Evolutionary conservation across 805 yeast genomes (phyloP).

Genomic region (Teunomyces atbi): DNA sequence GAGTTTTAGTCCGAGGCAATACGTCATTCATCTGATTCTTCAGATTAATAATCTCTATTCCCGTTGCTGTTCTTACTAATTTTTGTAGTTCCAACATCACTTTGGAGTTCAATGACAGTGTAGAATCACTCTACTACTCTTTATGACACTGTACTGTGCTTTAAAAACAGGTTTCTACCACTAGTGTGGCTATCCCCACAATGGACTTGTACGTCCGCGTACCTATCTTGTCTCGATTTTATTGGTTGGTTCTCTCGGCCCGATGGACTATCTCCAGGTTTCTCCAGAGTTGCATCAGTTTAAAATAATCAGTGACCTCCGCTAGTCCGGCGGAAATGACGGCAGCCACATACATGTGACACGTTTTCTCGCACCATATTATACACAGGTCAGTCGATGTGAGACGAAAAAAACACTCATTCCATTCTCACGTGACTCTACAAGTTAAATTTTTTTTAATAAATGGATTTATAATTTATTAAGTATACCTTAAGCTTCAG

Average conservation of each 20-base stretch:
- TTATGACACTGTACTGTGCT: too few species aligned
- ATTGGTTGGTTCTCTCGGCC: conserved; percentile 1
- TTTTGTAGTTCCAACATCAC: too few species aligned
- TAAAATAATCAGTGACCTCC: not conserved
- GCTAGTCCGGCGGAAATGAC: not conserved
- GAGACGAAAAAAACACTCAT: too few species aligned
- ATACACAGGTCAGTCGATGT: not conserved
- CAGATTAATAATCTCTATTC: too few species aligned
- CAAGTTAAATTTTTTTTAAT: not conserved
- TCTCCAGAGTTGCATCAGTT: not conserved
- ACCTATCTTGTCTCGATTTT: not conserved
- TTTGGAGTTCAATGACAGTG: too few species aligned
- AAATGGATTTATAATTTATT: not conserved
- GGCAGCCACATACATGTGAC: not conserved
- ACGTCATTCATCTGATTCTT: not conserved
- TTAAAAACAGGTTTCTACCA: too few species aligned
- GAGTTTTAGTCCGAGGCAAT: conserved; percentile 2
- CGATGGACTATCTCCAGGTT: not conserved
- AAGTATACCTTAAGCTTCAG: conserved; percentile 10
- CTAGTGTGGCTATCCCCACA: not conserved
- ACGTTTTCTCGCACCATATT: not conserved
- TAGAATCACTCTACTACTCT: too few species aligned
- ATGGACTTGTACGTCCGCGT: not conserved
- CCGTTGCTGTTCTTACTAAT: too few species aligned
- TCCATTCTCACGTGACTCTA: too few species aligned